These are phyloP conservation scores for Trichomonas vaginalis DNA, from an alignment of 208 protist genomes.

Conservation along the genomic window DNA sequence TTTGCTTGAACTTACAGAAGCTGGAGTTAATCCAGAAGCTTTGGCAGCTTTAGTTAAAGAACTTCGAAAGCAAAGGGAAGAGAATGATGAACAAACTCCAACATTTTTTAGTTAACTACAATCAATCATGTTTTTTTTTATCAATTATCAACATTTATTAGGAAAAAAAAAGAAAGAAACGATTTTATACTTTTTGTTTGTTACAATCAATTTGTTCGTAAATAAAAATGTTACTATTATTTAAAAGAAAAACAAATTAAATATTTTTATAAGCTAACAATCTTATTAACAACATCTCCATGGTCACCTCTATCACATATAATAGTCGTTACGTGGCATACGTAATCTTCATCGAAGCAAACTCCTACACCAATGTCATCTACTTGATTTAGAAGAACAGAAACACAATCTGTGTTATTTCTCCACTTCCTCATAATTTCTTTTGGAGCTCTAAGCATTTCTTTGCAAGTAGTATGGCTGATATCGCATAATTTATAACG, in stretches of 20 bases:
- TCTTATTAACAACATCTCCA: not conserved
- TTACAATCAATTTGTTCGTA: too few species aligned
- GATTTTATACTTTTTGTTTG: too few species aligned
- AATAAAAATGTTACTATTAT: too few species aligned
- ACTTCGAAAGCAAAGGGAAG: conserved; percentile 20
- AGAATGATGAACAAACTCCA: not conserved
- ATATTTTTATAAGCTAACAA: not conserved
- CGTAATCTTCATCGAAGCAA: not conserved
- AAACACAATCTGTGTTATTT: not conserved
- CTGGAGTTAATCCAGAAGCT: conserved; percentile 42
- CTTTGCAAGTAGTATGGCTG: not conserved
- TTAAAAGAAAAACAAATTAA: too few species aligned
- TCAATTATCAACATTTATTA: too few species aligned
- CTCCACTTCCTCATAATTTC: not conserved
- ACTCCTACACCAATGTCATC: not conserved
- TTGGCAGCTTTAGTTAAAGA: conserved; percentile 39
- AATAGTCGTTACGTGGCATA: not conserved
- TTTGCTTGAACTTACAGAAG: conserved; percentile 35
- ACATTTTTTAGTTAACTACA: not conserved
- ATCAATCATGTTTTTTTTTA: too few species aligned
- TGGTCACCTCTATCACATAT: not conserved
- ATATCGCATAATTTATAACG: not conserved
- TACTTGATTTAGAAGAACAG: not conserved
- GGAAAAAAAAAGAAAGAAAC: too few species aligned
- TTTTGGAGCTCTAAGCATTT: not conserved